Evolutionary conservation across 2,329 filamentous ascomycete species (phyloP), one percentile per base, ranked within the genome.

Genomic region (Chalaropsis thielavioides): DNA sequence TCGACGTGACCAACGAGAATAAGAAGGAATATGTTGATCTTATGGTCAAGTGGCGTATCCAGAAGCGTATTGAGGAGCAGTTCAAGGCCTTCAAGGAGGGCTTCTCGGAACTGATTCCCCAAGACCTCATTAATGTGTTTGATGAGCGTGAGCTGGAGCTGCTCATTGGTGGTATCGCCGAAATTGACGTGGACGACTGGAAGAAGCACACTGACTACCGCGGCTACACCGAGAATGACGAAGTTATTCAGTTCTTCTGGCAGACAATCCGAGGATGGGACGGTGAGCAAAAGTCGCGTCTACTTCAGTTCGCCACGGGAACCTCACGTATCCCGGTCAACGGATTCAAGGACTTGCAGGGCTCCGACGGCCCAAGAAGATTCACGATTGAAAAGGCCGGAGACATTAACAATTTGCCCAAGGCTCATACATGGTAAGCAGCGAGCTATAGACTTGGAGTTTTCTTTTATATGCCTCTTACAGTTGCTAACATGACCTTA

Each of bases 171-270:
- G 94, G 94, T 81, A 99, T 99, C 71, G 94, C 94, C n/a, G 94
- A 99, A 76, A 99, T 99, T 70, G 94, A 99, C 72, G 92, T 99
- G 17, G 94, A 99, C 67, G 94, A 99, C 76, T 99, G 94, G 94
- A 97, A 99, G 87, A 99, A 99, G 81, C 94, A 99, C 78, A 99
- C 94, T 59, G 94, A 99, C 73, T 99, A 99, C 76, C 88, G 94
- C 71, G 94, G 94, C 64, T 99, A 99, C 81, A 96, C 95, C 10
- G 94, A 99, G 77, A 91, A 87, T 66, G 94, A 99, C 71, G 90
- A 96, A 73, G 94, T 99, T 31, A 94, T 99, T 69, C 89, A 95
- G 75, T 92, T 95, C 80, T 99, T 99, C 83, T 99, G 94, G 94
- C 92, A 96, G 80, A 92, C 89, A 68, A 94, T 99, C 69, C 87